These are phyloP conservation scores for Ophiostoma piceae DNA, from an alignment of 2,329 filamentous ascomycete genomes.

Conservation along the genomic window DNA sequence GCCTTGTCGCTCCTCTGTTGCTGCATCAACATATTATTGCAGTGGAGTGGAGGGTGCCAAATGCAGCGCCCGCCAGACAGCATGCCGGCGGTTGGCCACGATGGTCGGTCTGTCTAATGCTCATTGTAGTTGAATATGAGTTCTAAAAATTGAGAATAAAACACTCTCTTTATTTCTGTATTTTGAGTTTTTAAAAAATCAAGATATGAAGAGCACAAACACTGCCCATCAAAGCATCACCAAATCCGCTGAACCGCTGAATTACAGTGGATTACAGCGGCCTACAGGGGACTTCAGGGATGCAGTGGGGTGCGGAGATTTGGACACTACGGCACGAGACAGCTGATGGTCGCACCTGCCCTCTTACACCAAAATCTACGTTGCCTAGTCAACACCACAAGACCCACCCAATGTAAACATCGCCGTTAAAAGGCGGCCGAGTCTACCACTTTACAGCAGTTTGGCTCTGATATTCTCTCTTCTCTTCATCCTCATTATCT, in stretches of 20 bases:
- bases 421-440: constrained; percentile 27
- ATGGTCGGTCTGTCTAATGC: background rate
- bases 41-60: constrained; percentile 20
- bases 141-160: background rate
- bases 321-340: background rate
- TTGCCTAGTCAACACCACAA: constrained; percentile 21
- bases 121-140: background rate
- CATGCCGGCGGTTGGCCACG: background rate
- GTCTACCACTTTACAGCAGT: constrained; percentile 13
- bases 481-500: constrained; percentile 28
- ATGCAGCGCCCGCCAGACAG: background rate
- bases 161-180: background rate
- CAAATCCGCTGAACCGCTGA: background rate
- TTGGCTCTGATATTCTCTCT: constrained; percentile 12
- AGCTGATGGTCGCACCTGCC: constrained; percentile 13
- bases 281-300: constrained; percentile 16
- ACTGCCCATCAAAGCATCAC: too few species aligned
- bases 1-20: constrained; percentile 20
- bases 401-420: constrained; percentile 28
- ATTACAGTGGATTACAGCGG: constrained; percentile 6
- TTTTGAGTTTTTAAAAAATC: too few species aligned
- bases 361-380: background rate
- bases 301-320: constrained; percentile 11
- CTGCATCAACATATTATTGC: constrained; percentile 25
- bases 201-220: too few species aligned